Evolutionary conservation across 148 eudicot genomes (phyloP), one percentile per base, ranked within the genome.

Genomic region (Rhododendron williamsianum): DNA sequence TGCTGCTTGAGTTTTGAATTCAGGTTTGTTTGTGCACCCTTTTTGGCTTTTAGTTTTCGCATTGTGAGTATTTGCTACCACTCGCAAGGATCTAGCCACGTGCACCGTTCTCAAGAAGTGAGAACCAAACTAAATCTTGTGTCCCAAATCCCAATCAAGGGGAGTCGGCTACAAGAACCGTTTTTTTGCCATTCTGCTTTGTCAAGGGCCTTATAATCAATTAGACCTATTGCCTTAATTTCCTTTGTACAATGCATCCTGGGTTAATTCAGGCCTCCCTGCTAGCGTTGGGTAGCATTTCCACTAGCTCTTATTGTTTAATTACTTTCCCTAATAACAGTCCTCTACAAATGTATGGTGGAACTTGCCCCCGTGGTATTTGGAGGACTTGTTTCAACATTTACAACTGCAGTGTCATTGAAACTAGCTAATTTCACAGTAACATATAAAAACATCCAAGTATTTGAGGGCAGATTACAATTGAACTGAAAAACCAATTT

Each of bases 1-100:
- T 35, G 95, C 95, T 87, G 96, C 93, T 86, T 93, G 91, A 89
- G 74, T 86, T 19, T 35, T 85, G 69, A 85, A 25, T 48, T 56
- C 88, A 91, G 98, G 96, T 93, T 80, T 63, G 88, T 81, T 77
- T 48, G 58, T 86, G 27, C 25, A 67, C 83, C 45, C 46, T 38
- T 16, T 74, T 45, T 58, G 6, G 9, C 84, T 63, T 63, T 45
- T 71, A 71, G 54, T 33, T 60, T 13, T 36, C 0, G 15, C 27
- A 48, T 81, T 81, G 41, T 13, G 23, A 82, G 52, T 63, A 6
- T 23, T 11, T 58, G 48, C 71, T 60, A 36, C 33, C 84, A 45
- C n/a, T 78, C 11, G 25, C 33, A 10, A 9, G 27, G 27, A 10
- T 36, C 30, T 46, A 78, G 27, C 38, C 73, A 71, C 7, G 3